Percentiles rank a stretch among this genome's conserved stretches.
Conservation (phyloP, 306 rosid genomes). For the Medicago ruthenica region DNA sequence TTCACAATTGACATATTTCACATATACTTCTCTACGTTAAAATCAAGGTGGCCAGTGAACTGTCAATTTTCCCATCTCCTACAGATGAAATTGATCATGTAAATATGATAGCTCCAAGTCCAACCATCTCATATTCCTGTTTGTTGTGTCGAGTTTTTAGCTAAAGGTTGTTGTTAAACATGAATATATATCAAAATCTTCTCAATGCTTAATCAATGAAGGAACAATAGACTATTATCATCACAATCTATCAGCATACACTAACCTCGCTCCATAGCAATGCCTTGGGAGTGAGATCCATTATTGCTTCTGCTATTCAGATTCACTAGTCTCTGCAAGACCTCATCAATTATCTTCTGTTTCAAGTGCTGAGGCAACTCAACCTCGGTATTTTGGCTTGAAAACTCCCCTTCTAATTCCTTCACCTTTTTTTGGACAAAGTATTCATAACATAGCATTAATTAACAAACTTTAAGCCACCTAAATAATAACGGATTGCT, state of each 20-base stretch:
- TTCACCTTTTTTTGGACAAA: conserved; percentile 61
- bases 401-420: conserved; percentile 66
- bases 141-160: neutral
- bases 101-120: conserved; percentile 20
- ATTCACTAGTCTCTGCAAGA: conserved; percentile 62
- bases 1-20: conserved; percentile 13
- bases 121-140: neutral
- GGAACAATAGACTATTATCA: neutral
- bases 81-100: conserved; percentile 24
- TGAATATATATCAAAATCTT: conserved; percentile 8
- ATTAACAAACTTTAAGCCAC: conserved; percentile 29
- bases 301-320: conserved; percentile 53
- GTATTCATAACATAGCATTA: conserved; percentile 18
- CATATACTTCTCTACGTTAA: neutral
- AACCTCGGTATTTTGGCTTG: conserved; percentile 47
- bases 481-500: conserved; percentile 26
- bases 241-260: conserved; percentile 22
- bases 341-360: conserved; percentile 70
- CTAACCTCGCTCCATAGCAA: conserved; percentile 76
- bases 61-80: conserved; percentile 10
- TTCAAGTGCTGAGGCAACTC: conserved; percentile 76
- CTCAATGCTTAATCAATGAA: neutral
- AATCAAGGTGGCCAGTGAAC: conserved; percentile 15
- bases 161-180: neutral
- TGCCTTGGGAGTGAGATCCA: conserved; percentile 28